A percentile compares a stretch with the other conserved stretches of the same genome.
These are phyloP conservation scores for Sesbania bispinosa DNA, from an alignment of 306 rosid species.

Conservation along the genomic window DNA sequence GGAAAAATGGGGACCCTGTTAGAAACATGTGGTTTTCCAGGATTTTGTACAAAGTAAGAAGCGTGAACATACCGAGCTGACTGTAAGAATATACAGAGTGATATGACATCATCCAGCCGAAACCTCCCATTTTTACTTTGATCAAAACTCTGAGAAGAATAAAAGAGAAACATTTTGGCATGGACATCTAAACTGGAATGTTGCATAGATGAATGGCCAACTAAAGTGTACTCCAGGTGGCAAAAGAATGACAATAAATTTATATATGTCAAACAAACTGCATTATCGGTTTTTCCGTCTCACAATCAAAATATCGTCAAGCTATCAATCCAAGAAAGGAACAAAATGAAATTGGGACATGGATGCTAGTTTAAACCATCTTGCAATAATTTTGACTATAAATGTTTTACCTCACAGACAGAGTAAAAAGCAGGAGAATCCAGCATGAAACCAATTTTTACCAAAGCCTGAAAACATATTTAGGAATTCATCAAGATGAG, in stretches of 20 bases:
- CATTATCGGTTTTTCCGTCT: slow-evolving; percentile 9
- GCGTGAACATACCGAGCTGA: slow-evolving; percentile 67
- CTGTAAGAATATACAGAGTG: slow-evolving; percentile 78
- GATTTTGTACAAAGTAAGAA: neutral
- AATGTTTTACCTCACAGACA: slow-evolving; percentile 71
- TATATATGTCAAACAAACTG: slow-evolving; percentile 1
- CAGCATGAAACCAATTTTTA: slow-evolving; percentile 75
- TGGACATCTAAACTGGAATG: slow-evolving; percentile 13
- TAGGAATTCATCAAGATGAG: slow-evolving; percentile 25
- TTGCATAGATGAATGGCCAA: neutral
- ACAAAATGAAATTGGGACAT: neutral
- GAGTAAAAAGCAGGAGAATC: slow-evolving; percentile 91
- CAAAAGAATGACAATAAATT: slow-evolving; percentile 16
- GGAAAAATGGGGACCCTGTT: neutral
- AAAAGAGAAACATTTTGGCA: slow-evolving; percentile 19
- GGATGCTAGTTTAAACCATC: slow-evolving; percentile 3
- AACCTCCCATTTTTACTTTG: slow-evolving; percentile 75
- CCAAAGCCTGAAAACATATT: slow-evolving; percentile 54
- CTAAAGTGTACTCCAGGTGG: neutral
- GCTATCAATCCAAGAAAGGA: slow-evolving; percentile 10
- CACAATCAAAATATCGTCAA: neutral
- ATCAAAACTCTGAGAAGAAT: slow-evolving; percentile 82
- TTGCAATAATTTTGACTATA: neutral
- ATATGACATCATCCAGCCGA: slow-evolving; percentile 76
- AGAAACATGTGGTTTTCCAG: neutral